Base-by-base conservation (phyloP, 106 monocot genomes). In the Dactylorhiza incarnata region DNA sequence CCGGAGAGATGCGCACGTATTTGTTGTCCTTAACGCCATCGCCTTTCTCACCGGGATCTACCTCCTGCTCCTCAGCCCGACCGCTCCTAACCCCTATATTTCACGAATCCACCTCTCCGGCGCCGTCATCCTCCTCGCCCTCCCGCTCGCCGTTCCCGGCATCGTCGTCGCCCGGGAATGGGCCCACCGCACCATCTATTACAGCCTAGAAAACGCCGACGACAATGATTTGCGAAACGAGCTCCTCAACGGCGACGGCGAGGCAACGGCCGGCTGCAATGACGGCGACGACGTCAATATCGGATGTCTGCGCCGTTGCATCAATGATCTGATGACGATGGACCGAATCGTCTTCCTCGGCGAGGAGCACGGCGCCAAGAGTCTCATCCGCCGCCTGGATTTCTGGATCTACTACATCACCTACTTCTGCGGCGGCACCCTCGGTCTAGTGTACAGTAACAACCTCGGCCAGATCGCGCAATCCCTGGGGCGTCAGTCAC, bases 391-490 rank as follows among this genome's bases (percentile, higher is more conserved):
- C 2, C 77, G 89, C 7, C 9, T 87, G 0, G 95, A 95, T 66
- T 95, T 91, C 81, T 95, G 91, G 91, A 25, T 95, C 2, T 95
- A 95, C 74, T 95, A 91, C 70, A 17, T 58, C 1, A 56, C 87
- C 17, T 95, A 95, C 86, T 91, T 95, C 68, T 95, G 91, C 49
- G 95, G 91, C 4, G 91, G 89, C 3, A 95, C 95, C 5, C 75
- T 95, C 0, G 95, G 95, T 11, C 74, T 95, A 9, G 91, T 91
- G n/a, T 95, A 91, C 78, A 91, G 91, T 75, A 95, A 95, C 78
- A 89, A 89, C 68, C 19, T 95, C 44, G 95, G 95, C 0, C 95
- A 95, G 78, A 95, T 95, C 19, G 85, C 91, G 4, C 85, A 95
- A 82, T 91, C 95, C 2, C 75, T 95, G 16, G 84, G 85, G 5